Evolutionary conservation across 306 rosid genomes (phyloP).

Genomic region (Senna siamea): DNA sequence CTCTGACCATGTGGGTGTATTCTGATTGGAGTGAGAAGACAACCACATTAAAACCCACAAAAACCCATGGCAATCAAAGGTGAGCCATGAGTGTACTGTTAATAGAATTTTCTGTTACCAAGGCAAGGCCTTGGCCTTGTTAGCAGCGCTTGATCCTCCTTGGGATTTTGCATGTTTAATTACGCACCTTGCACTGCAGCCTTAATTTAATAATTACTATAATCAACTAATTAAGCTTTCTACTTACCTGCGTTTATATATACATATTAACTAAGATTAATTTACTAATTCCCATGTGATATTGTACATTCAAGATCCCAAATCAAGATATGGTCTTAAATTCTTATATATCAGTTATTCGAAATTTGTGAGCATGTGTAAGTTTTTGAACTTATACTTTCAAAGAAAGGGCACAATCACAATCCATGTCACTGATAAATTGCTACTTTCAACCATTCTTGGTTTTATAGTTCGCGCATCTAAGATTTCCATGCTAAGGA

Average conservation of each 20-base stretch:
- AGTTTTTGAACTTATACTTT: not conserved
- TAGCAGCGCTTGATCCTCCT: not conserved
- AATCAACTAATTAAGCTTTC: not conserved
- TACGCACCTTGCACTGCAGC: not conserved
- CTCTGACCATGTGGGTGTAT: slow-evolving; percentile 9
- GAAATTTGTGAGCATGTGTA: slow-evolving; percentile 16
- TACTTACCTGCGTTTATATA: not conserved
- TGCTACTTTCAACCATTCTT: not conserved
- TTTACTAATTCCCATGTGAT: slow-evolving; percentile 2
- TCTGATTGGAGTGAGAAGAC: slow-evolving; percentile 31
- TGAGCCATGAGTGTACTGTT: not conserved
- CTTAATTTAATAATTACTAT: not conserved
- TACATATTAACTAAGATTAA: too few species aligned
- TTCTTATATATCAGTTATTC: slow-evolving; percentile 12
- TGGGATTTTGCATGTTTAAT: slow-evolving; percentile 8
- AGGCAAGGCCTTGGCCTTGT: not conserved
- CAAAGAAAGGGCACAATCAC: not conserved
- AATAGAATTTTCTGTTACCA: slow-evolving; percentile 35
- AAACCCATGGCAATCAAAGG: slow-evolving; percentile 23
- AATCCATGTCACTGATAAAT: slow-evolving; percentile 8
- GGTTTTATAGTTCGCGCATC: not conserved
- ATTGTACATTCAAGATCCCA: slow-evolving; percentile 2
- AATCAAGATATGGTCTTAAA: slow-evolving; percentile 7
- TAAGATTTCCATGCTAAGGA: not conserved
- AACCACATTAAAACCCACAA: slow-evolving; percentile 27